phyloP scores from a whole-genome alignment of 164 flowering plant species.

The Cinnamomum micranthum region DNA sequence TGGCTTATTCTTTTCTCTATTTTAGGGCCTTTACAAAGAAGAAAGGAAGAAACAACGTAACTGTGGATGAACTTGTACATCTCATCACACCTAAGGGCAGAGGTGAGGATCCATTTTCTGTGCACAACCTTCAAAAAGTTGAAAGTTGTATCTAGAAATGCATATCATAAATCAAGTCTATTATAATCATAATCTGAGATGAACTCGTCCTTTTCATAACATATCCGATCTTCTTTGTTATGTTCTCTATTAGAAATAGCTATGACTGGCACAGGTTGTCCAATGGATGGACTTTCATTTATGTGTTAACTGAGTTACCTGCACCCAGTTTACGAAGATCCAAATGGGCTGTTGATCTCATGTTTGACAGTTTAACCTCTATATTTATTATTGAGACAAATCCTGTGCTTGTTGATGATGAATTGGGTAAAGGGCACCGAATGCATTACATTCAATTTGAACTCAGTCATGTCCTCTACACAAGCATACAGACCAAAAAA shows the following conservation, averaged over 20 bases:
- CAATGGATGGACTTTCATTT: background rate
- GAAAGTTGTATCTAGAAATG: background rate
- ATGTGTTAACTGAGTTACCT: background rate
- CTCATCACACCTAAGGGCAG: slow-evolving; percentile 86
- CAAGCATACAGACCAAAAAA: too few species aligned
- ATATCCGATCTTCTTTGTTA: too few species aligned
- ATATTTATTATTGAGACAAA: background rate
- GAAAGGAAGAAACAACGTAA: slow-evolving; percentile 82
- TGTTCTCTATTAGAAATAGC: too few species aligned
- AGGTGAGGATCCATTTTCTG: slow-evolving; percentile 33
- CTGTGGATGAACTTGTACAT: slow-evolving; percentile 84
- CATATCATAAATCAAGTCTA: too few species aligned
- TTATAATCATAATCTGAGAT: too few species aligned
- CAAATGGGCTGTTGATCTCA: background rate
- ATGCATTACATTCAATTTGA: background rate
- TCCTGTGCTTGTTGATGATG: background rate
- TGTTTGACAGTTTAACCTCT: background rate
- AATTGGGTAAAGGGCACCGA: background rate
- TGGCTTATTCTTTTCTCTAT: background rate
- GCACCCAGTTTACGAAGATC: too few species aligned
- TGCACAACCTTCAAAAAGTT: background rate
- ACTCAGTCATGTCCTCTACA: too few species aligned
- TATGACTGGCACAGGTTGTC: too few species aligned
- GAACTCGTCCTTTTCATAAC: too few species aligned
- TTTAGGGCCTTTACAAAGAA: slow-evolving; percentile 63